Conservation (phyloP, 768 basidiomycete species). For the Lactarius tabidus region DNA sequence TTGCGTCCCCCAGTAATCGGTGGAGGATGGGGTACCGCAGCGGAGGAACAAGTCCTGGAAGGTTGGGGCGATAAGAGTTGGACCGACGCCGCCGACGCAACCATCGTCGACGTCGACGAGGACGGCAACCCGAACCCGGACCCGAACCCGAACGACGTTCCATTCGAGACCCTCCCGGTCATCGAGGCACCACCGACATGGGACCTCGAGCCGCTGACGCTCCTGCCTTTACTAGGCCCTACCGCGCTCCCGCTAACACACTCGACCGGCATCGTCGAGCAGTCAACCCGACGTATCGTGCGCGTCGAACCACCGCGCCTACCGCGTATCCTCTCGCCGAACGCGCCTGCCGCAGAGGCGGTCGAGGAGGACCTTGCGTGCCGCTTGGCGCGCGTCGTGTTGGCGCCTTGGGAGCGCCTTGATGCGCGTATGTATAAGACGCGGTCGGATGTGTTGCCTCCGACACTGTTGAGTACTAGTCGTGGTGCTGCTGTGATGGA, state of each 20-base stretch:
- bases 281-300: slow-evolving; percentile 55
- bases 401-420: slow-evolving; percentile 52
- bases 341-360: slow-evolving; percentile 24
- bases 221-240: slow-evolving; percentile 49
- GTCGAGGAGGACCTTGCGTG: slow-evolving; percentile 48
- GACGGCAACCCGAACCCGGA: not conserved
- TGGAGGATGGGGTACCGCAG: slow-evolving; percentile 5
- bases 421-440: slow-evolving; percentile 32
- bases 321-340: slow-evolving; percentile 26
- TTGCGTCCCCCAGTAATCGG: not conserved
- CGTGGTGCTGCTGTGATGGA: slow-evolving; percentile 36
- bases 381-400: slow-evolving; percentile 46
- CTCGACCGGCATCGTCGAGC: slow-evolving; percentile 60
- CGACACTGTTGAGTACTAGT: slow-evolving; percentile 36
- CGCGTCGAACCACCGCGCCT: slow-evolving; percentile 40
- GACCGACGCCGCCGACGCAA: not conserved
- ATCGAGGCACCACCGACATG: slow-evolving; percentile 15
- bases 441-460: slow-evolving; percentile 34
- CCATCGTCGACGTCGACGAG: not conserved
- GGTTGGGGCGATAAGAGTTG: slow-evolving; percentile 18
- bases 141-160: not conserved
- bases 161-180: not conserved
- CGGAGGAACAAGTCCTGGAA: not conserved
- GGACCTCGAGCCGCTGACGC: slow-evolving; percentile 18
- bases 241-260: slow-evolving; percentile 58